Base-by-base conservation (phyloP, 2,329 filamentous ascomycete genomes). In the Fusarium sulawesiense region DNA sequence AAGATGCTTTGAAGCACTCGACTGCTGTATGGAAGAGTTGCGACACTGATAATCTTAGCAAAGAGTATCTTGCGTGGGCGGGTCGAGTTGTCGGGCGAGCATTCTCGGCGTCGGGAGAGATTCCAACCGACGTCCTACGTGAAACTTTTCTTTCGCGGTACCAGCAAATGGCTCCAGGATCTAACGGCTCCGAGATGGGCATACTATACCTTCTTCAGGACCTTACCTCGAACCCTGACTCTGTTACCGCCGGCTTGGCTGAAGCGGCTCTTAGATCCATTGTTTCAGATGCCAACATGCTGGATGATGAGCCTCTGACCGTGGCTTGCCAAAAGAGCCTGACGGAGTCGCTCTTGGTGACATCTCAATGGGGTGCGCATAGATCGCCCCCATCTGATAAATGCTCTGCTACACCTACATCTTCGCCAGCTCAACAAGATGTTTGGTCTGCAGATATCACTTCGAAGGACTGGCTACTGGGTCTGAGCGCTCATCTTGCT, bases 21-120 rank as follows among this genome's bases (percentile, higher is more conserved):
- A 83, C 89, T 14, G 87, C 89, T 20, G 85, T 98, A 1, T 96
- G 92, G 90, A 90, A 91, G 76, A 94, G 92, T 44, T 92, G 93
- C 71, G 85, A 87, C 61, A 84, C 87, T n/a, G 83, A 86, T 40
- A 82, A 86, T 3, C 83, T 91, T 18, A 92, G 89, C 59, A 82
- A 87, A 27, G 86, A 89, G 18, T 98, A 96, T 77, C 82, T 93
- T 1, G 83, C 92, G 2, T 99, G 97, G 97, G 92, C 93, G 46
- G 94, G 93, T 5, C 88, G 91, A 67, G 91, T 94, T 4, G 84
- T 98, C 46, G 96, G 97, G 10, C 88, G 93, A 76, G 91, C 93
- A 1, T 98, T 94, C 79, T 90, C 91, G 41, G 87, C 92, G 18
- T 92, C 89, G 29, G 94, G 94, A 3, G 84, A 88, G 57, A 85